Evolutionary conservation across 2,329 filamentous ascomycete genomes (phyloP).

Genomic region (Zalaria sp.): DNA sequence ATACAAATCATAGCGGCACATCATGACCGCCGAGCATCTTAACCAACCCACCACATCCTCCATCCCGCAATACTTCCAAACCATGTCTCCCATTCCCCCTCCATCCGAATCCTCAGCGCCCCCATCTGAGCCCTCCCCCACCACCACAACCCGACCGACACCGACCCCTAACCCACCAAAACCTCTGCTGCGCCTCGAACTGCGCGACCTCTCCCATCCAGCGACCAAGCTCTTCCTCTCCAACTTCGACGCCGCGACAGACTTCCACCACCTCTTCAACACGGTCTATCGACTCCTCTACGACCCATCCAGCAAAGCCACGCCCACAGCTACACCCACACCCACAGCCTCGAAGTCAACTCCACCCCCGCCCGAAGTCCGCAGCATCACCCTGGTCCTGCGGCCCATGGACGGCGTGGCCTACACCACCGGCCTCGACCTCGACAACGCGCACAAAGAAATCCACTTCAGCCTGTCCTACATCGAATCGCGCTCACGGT

Average conservation of each 20-base stretch:
- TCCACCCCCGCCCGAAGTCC: constrained; percentile 45
- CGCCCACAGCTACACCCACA: not conserved
- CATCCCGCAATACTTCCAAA: constrained; percentile 6
- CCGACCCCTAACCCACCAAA: constrained; percentile 17
- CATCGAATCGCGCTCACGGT: constrained; percentile 28
- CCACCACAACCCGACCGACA: constrained; percentile 8
- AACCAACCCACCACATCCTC: not conserved
- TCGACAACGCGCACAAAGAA: constrained; percentile 81
- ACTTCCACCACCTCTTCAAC: constrained; percentile 48
- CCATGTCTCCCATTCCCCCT: constrained; percentile 8
- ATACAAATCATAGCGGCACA: too few species aligned
- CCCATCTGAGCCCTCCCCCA: not conserved
- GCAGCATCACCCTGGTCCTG: constrained; percentile 73
- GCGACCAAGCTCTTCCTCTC: constrained; percentile 55
- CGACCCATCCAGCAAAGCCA: constrained; percentile 2
- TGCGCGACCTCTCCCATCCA: constrained; percentile 36
- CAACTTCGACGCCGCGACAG: constrained; percentile 45
- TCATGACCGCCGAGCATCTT: too few species aligned
- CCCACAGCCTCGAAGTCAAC: not conserved
- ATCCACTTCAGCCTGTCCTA: constrained; percentile 78
- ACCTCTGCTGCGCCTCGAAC: constrained; percentile 31
- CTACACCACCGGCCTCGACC: constrained; percentile 68
- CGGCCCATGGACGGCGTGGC: constrained; percentile 72
- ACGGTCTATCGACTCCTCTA: constrained; percentile 66
- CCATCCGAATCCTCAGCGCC: constrained; percentile 6